phyloP scores from a whole-genome alignment of 257 asterid genomes.

The Ehretia macrophylla region DNA sequence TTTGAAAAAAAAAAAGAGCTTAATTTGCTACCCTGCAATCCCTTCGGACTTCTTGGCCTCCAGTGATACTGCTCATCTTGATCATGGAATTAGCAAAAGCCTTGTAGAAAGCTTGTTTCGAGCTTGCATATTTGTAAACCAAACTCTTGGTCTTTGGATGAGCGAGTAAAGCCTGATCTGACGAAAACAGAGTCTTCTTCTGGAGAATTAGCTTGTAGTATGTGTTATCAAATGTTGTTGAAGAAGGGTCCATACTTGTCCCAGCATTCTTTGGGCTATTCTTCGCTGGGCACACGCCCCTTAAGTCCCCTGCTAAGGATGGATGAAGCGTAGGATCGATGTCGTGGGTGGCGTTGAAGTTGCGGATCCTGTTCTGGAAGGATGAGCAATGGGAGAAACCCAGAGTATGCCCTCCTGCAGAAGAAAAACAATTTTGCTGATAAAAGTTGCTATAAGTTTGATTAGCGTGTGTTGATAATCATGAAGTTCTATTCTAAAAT shows the following conservation, averaged over 20 bases:
- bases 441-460: neutral
- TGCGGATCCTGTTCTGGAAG: slow-evolving; percentile 50
- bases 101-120: slow-evolving; percentile 51
- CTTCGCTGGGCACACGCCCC: slow-evolving; percentile 45
- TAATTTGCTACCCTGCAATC: slow-evolving; percentile 68
- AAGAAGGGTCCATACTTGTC: slow-evolving; percentile 58
- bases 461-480: too few species aligned
- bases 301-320: slow-evolving; percentile 49
- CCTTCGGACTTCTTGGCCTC: slow-evolving; percentile 77
- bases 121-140: slow-evolving; percentile 58
- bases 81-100: slow-evolving; percentile 71
- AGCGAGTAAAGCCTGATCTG: slow-evolving; percentile 69
- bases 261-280: slow-evolving; percentile 59
- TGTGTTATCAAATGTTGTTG: slow-evolving; percentile 65
- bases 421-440: neutral
- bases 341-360: slow-evolving; percentile 68
- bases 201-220: slow-evolving; percentile 60
- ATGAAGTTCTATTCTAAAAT: too few species aligned
- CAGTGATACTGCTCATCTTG: slow-evolving; percentile 83
- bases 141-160: slow-evolving; percentile 38
- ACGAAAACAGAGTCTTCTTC: slow-evolving; percentile 46
- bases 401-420: slow-evolving; percentile 75
- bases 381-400: slow-evolving; percentile 88
- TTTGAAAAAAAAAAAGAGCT: neutral
- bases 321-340: slow-evolving; percentile 66